Percentiles rank a stretch among this genome's conserved stretches.
These are phyloP conservation scores for Oxalis stricta DNA, from an alignment of 441 rosid genomes.

Conservation along the genomic window DNA sequence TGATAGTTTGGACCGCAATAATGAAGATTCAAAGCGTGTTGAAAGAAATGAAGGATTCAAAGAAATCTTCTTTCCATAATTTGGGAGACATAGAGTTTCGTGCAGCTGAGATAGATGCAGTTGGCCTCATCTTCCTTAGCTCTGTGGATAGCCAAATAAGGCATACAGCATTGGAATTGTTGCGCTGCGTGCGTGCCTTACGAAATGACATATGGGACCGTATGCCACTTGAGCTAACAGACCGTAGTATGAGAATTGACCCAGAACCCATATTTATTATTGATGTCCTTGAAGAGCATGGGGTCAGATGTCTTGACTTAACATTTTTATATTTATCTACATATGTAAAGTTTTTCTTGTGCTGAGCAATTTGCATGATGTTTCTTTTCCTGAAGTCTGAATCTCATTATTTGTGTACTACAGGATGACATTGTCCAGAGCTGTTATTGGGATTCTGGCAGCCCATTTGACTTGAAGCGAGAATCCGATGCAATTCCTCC, in stretches of 20 bases:
- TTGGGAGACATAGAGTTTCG: constrained; percentile 74
- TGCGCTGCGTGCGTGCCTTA: constrained; percentile 94
- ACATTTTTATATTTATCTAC: constrained; percentile 7
- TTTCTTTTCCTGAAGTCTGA: constrained; percentile 9
- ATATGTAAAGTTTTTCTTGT: constrained; percentile 7
- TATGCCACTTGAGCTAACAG: constrained; percentile 44
- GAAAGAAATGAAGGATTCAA: constrained; percentile 50
- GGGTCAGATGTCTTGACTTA: constrained; percentile 38
- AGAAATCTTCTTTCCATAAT: constrained; percentile 66
- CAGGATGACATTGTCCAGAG: constrained; percentile 99
- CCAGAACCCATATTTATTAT: constrained; percentile 84
- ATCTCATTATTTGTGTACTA: constrained; percentile 9
- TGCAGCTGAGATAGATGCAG: constrained; percentile 93
- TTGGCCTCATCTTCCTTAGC: constrained; percentile 91
- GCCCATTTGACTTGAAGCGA: constrained; percentile 86
- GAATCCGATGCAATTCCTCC: constrained; percentile 90
- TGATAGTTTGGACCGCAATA: constrained; percentile 37
- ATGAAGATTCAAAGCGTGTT: constrained; percentile 34
- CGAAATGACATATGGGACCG: constrained; percentile 80
- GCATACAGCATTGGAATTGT: constrained; percentile 87
- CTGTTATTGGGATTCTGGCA: constrained; percentile 93
- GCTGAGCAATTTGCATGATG: constrained; percentile 11
- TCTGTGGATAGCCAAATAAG: constrained; percentile 98
- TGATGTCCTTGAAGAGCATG: constrained; percentile 97
- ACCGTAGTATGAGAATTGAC: constrained; percentile 58